Percentiles rank a stretch among this genome's conserved stretches.
Evolutionary conservation across 306 rosid species (phyloP).

Genomic region (Lotus japonicus): DNA sequence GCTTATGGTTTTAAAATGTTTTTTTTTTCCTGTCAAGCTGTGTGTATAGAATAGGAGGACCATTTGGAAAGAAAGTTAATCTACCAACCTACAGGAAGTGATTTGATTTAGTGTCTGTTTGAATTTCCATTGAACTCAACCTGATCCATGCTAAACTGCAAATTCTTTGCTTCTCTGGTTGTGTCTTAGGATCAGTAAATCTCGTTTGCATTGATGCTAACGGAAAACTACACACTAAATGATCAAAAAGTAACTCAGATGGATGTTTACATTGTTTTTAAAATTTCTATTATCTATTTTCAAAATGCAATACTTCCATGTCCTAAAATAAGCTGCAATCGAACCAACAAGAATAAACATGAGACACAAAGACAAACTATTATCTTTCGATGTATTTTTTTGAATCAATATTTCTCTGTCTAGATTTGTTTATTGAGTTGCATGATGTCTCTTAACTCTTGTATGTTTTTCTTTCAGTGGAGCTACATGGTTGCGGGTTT

Average conservation of each 20-base stretch:
- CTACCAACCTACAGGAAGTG: neutral
- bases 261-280: no score
- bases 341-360: neutral
- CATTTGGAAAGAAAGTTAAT: neutral
- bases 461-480: constrained; percentile 34
- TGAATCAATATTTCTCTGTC: neutral
- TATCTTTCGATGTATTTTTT: constrained; percentile 4
- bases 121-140: no score
- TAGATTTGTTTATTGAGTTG: constrained; percentile 5
- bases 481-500: constrained; percentile 72
- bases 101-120: neutral
- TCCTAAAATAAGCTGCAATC: neutral
- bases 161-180: no score
- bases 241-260: no score
- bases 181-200: no score
- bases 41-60: neutral
- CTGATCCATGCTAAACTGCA: no score
- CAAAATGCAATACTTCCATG: neutral
- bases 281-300: neutral
- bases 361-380: neutral
- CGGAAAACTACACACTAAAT: no score
- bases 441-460: constrained; percentile 7
- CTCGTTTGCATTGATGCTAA: no score
- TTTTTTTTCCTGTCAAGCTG: neutral
- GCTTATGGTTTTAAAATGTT: neutral